Evolutionary conservation across 306 rosid genomes (phyloP).

Genomic region (Pterocarpus macrocarpus): DNA sequence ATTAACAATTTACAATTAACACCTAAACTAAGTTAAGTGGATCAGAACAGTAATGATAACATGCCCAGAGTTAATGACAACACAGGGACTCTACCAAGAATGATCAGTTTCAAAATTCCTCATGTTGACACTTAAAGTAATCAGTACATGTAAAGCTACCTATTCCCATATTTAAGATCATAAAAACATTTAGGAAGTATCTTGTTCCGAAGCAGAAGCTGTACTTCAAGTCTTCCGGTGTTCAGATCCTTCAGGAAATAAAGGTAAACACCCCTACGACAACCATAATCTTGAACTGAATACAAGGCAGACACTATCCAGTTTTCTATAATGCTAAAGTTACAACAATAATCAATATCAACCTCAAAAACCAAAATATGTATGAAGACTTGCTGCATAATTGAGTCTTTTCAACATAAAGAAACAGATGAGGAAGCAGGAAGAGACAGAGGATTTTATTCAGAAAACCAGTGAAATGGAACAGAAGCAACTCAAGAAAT

Average conservation of each 20-base stretch:
- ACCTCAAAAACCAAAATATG: neutral
- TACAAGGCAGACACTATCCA: neutral
- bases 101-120: neutral
- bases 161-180: neutral
- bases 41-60: conserved; percentile 7
- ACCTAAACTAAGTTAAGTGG: conserved; percentile 19
- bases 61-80: conserved; percentile 26
- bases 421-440: neutral
- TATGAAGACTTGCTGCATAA: neutral
- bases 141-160: neutral
- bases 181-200: conserved; percentile 13
- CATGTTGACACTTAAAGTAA: neutral
- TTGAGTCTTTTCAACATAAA: neutral
- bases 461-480: conserved; percentile 27
- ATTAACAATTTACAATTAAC: conserved; percentile 10
- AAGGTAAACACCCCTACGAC: neutral
- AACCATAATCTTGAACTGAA: conserved; percentile 20
- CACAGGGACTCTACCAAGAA: neutral
- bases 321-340: neutral
- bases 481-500: conserved; percentile 4
- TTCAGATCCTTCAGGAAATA: neutral
- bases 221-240: conserved; percentile 3
- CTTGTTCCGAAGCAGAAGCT: neutral
- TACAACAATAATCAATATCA: neutral
- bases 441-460: neutral